Evolutionary conservation across 768 basidiomycete genomes (phyloP).

Genomic region (Suillus decipiens): DNA sequence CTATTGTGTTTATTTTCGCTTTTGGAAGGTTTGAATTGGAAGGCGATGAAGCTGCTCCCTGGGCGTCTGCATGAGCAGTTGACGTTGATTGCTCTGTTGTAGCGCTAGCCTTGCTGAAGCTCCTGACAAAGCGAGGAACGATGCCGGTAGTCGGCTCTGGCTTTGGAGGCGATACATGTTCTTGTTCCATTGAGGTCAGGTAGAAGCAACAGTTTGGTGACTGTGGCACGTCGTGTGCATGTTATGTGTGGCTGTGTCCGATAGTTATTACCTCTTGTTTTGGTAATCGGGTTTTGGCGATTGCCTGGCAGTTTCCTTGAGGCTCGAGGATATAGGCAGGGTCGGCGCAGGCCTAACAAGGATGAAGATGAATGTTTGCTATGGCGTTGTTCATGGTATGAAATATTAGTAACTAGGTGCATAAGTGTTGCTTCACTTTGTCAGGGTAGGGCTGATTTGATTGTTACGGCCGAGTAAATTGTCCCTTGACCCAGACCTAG

Average conservation of each 20-base stretch:
- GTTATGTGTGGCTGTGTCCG: slow-evolving; percentile 2
- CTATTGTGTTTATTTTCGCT: slow-evolving; percentile 20
- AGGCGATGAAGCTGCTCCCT: slow-evolving; percentile 1
- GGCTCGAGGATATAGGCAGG: background rate
- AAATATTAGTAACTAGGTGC: background rate
- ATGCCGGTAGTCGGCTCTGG: slow-evolving; percentile 4
- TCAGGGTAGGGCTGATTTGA: background rate
- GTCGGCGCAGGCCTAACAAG: background rate
- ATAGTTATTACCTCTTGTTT: background rate
- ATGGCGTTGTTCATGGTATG: background rate
- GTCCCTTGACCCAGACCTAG: background rate
- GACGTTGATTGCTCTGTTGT: slow-evolving; percentile 18
- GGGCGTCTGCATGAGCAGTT: slow-evolving; percentile 9
- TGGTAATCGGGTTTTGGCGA: slow-evolving; percentile 2
- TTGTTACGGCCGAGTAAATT: background rate
- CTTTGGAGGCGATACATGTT: slow-evolving; percentile 1
- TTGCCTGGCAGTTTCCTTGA: slow-evolving; percentile 1
- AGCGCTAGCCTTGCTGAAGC: slow-evolving; percentile 23
- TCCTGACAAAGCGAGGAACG: slow-evolving; percentile 20
- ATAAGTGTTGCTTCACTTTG: background rate
- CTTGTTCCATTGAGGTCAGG: slow-evolving; percentile 14
- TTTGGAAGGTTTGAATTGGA: slow-evolving; percentile 15
- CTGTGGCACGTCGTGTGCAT: background rate
- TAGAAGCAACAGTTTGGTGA: background rate
- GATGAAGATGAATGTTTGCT: background rate